These are phyloP conservation scores for Crucibulum laeve DNA, from an alignment of 768 basidiomycete genomes.

Conservation along the genomic window DNA sequence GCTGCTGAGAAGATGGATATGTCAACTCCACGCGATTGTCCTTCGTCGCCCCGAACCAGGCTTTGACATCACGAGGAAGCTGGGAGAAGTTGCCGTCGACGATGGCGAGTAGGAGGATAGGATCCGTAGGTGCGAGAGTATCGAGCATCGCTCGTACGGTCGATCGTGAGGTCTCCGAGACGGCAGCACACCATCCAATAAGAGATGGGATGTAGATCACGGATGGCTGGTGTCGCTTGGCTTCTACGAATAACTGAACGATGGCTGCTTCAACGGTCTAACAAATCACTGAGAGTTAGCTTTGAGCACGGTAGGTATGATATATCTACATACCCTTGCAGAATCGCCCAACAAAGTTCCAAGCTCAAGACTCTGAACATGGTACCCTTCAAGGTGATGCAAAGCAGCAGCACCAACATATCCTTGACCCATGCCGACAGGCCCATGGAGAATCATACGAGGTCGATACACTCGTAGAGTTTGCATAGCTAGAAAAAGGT, in stretches of 20 bases:
- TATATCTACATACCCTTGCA: constrained; percentile 58
- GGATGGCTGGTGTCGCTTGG: constrained; percentile 94
- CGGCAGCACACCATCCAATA: constrained; percentile 76
- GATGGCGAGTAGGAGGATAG: constrained; percentile 87
- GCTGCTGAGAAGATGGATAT: constrained; percentile 48
- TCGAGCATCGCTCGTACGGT: constrained; percentile 91
- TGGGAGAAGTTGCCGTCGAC: constrained; percentile 71
- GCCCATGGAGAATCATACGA: constrained; percentile 77
- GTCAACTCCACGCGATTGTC: constrained; percentile 71
- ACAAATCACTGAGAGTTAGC: constrained; percentile 1
- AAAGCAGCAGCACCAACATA: constrained; percentile 88
- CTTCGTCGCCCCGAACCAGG: constrained; percentile 83
- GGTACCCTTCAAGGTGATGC: constrained; percentile 93
- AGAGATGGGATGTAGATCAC: constrained; percentile 94
- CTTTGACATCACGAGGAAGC: constrained; percentile 77
- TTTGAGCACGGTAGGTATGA: background rate
- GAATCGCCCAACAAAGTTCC: constrained; percentile 88
- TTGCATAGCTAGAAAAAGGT: constrained; percentile 68
- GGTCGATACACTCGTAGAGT: constrained; percentile 88
- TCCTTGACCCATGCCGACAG: constrained; percentile 84
- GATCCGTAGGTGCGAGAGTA: constrained; percentile 86
- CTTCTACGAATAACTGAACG: constrained; percentile 93
- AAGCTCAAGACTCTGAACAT: constrained; percentile 90
- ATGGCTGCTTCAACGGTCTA: constrained; percentile 90
- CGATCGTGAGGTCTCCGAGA: constrained; percentile 78